Evolutionary conservation across 176 grass and related monocot genomes (phyloP), one percentile per base, ranked within the genome.

Genomic region (Canna indica): DNA sequence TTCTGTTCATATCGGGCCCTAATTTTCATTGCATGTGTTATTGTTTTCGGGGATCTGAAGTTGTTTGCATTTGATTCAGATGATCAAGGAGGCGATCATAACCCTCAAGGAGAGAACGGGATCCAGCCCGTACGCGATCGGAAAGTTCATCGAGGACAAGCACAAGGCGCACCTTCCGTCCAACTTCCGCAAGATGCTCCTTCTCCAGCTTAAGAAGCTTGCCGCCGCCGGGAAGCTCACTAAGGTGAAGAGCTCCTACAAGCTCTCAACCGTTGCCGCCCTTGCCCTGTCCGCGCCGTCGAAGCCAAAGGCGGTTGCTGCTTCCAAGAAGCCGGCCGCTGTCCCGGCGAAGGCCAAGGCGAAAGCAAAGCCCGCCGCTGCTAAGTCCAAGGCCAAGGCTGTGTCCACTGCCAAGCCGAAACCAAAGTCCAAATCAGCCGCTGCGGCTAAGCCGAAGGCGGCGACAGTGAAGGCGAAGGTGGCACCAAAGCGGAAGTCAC

Each of bases 61-160:
- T 5, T 29, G 17, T 6, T 17, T 32, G 25, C n/a, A n/a, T n/a
- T n/a, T n/a, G n/a, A n/a, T 38, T 44, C 64, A 90, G 90, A 94
- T 94, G 90, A 77, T 94, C 31, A 35, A 76, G 34, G 90, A 94
- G 30, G 90, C 90, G 36, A 80, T 94, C 76, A 7, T 81, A 0
- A 26, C 83, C 7, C 79, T 94, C 6, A 94, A 94, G 78, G 86
- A 94, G 81, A 71, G 83, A 68, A 78, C 78, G 2, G 90, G 90
- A 9, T 94, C 90, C 28, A 94, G 90, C 81, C 78, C 69, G 34
- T 48, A 82, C 34, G 90, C 90, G 36, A 90, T 94, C 73, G 78
- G 47, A 58, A 86, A 90, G 79, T 86, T 86, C 63, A 52, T 94
- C 2, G 86, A 94, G 79, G 90, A 86, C 36, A 94, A 94, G 81